Evolutionary conservation across 139 green algal genomes (phyloP).

Genomic region (Gonium pectorale): DNA sequence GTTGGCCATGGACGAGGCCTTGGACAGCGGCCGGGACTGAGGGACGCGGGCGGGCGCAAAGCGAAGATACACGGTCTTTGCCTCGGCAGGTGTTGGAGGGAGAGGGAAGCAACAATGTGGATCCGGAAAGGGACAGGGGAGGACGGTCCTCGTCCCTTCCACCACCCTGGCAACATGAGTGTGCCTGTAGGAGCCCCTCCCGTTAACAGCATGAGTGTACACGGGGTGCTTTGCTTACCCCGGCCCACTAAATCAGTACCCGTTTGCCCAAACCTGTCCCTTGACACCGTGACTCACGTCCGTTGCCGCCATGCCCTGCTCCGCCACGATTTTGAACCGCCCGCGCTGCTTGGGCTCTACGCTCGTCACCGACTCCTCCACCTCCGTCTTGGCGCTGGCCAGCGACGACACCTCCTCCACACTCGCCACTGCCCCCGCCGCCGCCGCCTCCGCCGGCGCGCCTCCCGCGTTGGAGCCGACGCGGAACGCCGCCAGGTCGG

Average conservation of each 20-base stretch:
- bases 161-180: too few relatives aligned
- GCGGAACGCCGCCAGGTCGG: background rate
- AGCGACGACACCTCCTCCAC: background rate
- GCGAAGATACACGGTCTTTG: too few relatives aligned
- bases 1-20: constrained; percentile 48
- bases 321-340: constrained; percentile 87
- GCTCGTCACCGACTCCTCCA: constrained; percentile 41
- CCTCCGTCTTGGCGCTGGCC: background rate
- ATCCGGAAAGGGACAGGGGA: too few relatives aligned
- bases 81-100: too few relatives aligned
- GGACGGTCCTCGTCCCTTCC: too few relatives aligned
- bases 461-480: background rate
- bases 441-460: constrained; percentile 3
- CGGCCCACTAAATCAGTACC: too few relatives aligned
- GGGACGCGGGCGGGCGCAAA: too few relatives aligned
- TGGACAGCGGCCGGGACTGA: constrained; percentile 29
- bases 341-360: constrained; percentile 74
- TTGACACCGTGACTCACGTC: background rate
- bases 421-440: background rate
- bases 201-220: too few relatives aligned
- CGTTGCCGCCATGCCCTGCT: constrained; percentile 58
- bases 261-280: too few relatives aligned
- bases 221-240: too few relatives aligned
- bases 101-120: too few relatives aligned
- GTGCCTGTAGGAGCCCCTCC: too few relatives aligned